Base-by-base conservation (phyloP, 306 rosid species). In the Gastrolobium villosum region DNA sequence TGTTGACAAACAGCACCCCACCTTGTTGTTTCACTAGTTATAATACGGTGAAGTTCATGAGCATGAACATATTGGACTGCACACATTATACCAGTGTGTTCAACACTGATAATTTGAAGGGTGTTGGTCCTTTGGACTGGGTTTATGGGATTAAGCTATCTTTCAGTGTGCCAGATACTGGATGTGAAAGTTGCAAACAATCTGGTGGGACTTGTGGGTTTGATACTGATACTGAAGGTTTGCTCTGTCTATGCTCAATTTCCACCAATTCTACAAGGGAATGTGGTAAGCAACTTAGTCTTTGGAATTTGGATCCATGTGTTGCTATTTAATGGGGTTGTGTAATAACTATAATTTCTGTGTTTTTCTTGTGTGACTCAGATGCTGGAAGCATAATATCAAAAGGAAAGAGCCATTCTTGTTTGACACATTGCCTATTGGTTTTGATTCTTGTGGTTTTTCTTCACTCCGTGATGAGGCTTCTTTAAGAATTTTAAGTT, bases 121-220 rank as follows among this genome's bases (percentile, higher is more conserved):
- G 94, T 10, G 77, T 92, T 3, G 97, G 87, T 6, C 94, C 97
- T 49, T 61, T 88, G 91, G 98, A 94, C 44, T 94, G 98, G 98
- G 82, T 90, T 30, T 94, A 94, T 62, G 98, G 96, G 72, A 94
- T 94, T 31, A 92, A 92, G 74, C 84, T 92, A 40, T 82, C 88
- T 57, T 94, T 86, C 52, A 67, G 92, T 4, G 80, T 94, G 13
- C 88, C 98, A 0, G 95, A 94, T 5, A 82, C 87, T 31, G 97
- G 98, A 26, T 94, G 98, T 59, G 84, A 79, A 4, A 79, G 83
- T 50, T 94, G 98, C 79, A 52, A 40, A 5, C 14, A 50, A 54
- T 90, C 98, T 44, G 97, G 97, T 54, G 98, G 98, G 3, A 57
- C 76, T 0, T 94, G 98, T 49, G 98, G 98, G 40, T 94, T 94